Evolutionary conservation across 352 stramenopile genomes (phyloP).

Genomic region (Phytophthora colocasiae): DNA sequence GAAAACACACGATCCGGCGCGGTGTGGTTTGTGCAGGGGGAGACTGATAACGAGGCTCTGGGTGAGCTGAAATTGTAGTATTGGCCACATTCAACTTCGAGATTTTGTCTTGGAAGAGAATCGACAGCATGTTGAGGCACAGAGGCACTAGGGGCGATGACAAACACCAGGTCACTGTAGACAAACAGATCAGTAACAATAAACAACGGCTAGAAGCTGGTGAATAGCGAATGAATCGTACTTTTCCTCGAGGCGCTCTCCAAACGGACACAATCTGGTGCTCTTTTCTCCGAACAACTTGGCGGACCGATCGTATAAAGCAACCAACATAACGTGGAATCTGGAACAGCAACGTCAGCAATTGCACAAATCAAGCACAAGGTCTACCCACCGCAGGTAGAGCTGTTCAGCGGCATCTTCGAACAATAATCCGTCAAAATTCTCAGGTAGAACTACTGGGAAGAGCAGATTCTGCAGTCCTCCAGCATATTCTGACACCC

Average conservation of each 20-base stretch:
- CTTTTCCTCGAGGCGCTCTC: background rate
- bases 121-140: background rate
- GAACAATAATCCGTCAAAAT: background rate
- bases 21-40: background rate
- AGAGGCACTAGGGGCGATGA: background rate
- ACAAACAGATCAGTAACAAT: background rate
- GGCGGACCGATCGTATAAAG: background rate
- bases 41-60: background rate
- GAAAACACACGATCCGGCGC: background rate
- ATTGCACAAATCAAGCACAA: too few relatives aligned
- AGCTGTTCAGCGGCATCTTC: background rate
- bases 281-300: background rate
- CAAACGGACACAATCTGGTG: background rate
- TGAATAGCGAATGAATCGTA: background rate
- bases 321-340: background rate
- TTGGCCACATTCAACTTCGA: background rate
- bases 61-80: background rate
- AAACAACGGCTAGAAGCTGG: background rate
- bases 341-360: background rate
- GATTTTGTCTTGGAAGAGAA: background rate
- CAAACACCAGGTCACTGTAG: background rate
- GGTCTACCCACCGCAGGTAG: background rate
- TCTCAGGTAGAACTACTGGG: background rate
- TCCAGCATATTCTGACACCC: background rate
- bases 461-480: background rate